Conservation (phyloP, 2,329 filamentous ascomycete genomes). For the Calonectria pteridis region DNA sequence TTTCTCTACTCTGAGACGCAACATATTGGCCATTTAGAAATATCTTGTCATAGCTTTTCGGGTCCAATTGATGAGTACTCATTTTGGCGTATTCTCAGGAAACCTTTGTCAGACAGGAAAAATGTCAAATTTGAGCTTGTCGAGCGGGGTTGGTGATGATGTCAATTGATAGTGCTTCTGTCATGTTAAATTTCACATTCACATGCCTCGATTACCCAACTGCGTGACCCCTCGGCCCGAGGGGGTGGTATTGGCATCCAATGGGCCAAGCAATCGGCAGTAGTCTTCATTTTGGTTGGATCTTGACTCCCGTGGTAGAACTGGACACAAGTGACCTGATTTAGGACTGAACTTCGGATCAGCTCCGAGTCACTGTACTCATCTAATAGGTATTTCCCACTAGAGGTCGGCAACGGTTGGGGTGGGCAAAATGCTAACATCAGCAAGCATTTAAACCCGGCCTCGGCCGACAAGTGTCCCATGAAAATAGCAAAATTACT, state of each 20-base stretch:
- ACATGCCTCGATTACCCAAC: neutral
- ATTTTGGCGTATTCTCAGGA: neutral
- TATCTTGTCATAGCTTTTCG: conserved; percentile 9
- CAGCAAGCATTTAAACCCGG: neutral
- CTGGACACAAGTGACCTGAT: neutral
- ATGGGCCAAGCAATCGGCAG: neutral
- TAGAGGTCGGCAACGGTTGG: neutral
- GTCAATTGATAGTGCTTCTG: neutral
- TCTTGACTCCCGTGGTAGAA: neutral
- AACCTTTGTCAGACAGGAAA: neutral
- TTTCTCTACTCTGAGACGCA: conserved; percentile 9
- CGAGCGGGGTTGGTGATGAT: neutral
- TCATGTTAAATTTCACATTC: neutral
- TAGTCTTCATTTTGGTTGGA: neutral
- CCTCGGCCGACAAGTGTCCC: neutral
- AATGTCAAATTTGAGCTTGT: neutral
- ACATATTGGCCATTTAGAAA: conserved; percentile 26
- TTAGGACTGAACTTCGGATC: neutral
- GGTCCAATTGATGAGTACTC: neutral
- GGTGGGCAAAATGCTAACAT: neutral
- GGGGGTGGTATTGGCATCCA: neutral
- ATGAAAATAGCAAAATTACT: neutral
- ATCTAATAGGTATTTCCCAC: neutral
- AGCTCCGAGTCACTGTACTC: neutral
- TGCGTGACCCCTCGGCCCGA: neutral